phyloP scores from a whole-genome alignment of 108 stramenopile genomes.

The Cyclotella baltica region DNA sequence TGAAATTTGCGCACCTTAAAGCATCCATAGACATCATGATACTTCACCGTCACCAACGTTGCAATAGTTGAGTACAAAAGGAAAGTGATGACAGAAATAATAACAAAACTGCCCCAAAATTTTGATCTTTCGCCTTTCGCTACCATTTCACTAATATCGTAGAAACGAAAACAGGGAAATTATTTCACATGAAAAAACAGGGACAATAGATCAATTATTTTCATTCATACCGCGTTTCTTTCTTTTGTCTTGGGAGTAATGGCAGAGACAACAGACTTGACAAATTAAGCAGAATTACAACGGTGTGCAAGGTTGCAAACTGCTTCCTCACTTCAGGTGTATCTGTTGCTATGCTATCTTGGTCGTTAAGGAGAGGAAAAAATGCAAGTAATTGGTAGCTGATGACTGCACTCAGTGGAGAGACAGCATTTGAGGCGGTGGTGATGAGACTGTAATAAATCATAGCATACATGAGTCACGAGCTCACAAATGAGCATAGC shows the following conservation, averaged over 20 bases:
- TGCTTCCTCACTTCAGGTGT: slow-evolving; percentile 48
- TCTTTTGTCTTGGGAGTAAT: slow-evolving; percentile 58
- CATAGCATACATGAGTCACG: no score
- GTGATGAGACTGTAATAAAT: slow-evolving; percentile 55
- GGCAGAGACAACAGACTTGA: slow-evolving; percentile 50
- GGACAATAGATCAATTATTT: neutral
- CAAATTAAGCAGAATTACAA: slow-evolving; percentile 45
- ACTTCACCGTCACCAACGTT: slow-evolving; percentile 48
- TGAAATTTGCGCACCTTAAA: slow-evolving; percentile 30
- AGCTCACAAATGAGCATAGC: no score
- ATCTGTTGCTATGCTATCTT: slow-evolving; percentile 48
- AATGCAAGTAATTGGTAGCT: slow-evolving; percentile 56
- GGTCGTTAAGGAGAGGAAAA: slow-evolving; percentile 49
- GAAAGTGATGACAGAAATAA: slow-evolving; percentile 43
- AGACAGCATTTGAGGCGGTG: slow-evolving; percentile 51
- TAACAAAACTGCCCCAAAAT: slow-evolving; percentile 40
- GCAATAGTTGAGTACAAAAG: slow-evolving; percentile 49
- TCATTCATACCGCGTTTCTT: slow-evolving; percentile 31
- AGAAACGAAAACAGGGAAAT: neutral
- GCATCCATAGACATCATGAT: slow-evolving; percentile 52
- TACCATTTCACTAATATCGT: slow-evolving; percentile 32
- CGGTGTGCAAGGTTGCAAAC: slow-evolving; percentile 40
- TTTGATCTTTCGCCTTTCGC: slow-evolving; percentile 44
- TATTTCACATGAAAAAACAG: neutral
- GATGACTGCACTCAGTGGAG: slow-evolving; percentile 53